Base-by-base conservation (phyloP, 306 rosid species). In the Morella rubra region DNA sequence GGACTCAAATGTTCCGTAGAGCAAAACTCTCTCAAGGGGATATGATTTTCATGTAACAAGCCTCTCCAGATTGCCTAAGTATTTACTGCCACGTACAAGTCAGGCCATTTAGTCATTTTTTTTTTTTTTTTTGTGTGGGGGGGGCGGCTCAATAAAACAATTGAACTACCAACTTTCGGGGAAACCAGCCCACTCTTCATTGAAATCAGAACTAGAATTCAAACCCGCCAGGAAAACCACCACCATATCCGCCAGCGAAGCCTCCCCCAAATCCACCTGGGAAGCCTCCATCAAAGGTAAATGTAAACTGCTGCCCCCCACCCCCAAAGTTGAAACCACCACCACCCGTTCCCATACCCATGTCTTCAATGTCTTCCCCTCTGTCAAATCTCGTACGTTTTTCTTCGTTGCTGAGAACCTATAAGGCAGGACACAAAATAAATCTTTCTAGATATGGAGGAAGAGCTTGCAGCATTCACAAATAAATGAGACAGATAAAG, bases 281-380 rank as follows among this genome's bases (percentile, higher is more conserved):
- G 55, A 82, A 87, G 76, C 91, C 91, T n/a, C 87, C 89, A 0
- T 92, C 97, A 50, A 85, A 94, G 5, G 88, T 76, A 73, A 86
- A 94, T 46, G 92, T 88, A 79, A n/a, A 94, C 66, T 76, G 88
- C 79, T 87, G 98, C 51, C 96, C 98, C 0, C 95, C 94, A 4
- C 85, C 95, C 1, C 97, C 97, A 47, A 89, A 95, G 72, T 95
- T 92, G 89, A 89, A 95, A 22, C 97, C 98, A 0, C 81, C 82
- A 0, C 81, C 82, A 0, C 93, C 93, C 86, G 81, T 82, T 74
- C 97, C 71, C 71, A 58, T 58, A 4, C 71, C 99, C 77, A 62
- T 73, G 7, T 93, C 98, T 87, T 96, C 99, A 79, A 96, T 81
- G 82, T 96, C 99, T 88, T 96, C 99, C 46, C 99, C 99, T 76